A percentile compares a stretch with the other conserved stretches of the same genome.
These are phyloP conservation scores for Claviceps spartinae DNA, from an alignment of 2,329 filamentous ascomycete genomes.

Conservation along the genomic window DNA sequence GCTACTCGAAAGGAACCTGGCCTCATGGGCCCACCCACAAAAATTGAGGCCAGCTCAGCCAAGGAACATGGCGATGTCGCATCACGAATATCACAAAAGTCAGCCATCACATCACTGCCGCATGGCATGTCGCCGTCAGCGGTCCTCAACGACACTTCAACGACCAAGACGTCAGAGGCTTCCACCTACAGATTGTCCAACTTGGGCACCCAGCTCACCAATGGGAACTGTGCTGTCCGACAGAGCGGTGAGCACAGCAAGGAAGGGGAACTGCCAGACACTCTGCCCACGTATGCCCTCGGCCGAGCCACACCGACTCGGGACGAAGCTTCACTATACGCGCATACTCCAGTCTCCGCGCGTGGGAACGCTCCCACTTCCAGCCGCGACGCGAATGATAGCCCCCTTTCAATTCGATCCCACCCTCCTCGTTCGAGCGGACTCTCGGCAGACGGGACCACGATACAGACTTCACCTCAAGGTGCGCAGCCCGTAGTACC, in stretches of 20 bases:
- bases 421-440: conserved; percentile 16
- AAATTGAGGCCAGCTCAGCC: conserved; percentile 20
- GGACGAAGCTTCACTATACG: conserved; percentile 43
- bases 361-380: conserved; percentile 20
- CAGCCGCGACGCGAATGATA: conserved; percentile 17
- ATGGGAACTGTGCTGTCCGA: conserved; percentile 44
- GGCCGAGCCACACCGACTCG: conserved; percentile 33
- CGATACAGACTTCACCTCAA: conserved; percentile 16
- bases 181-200: conserved; percentile 50
- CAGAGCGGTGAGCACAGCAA: conserved; percentile 16
- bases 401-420: conserved; percentile 25
- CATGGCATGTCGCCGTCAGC: conserved; percentile 44
- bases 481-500: conserved; percentile 15
- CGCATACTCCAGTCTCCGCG: conserved; percentile 40
- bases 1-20: conserved; percentile 27
- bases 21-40: conserved; percentile 36
- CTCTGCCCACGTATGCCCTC: conserved; percentile 20
- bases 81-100: conserved; percentile 51
- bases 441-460: conserved; percentile 17
- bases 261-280: conserved; percentile 39
- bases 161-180: conserved; percentile 75
- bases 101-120: conserved; percentile 43
- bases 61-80: conserved; percentile 33
- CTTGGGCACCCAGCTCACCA: conserved; percentile 59
- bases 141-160: conserved; percentile 72